Evolutionary conservation across 108 stramenopile species (phyloP), one percentile per base, ranked within the genome.

Genomic region (Schizochytrium sp.): DNA sequence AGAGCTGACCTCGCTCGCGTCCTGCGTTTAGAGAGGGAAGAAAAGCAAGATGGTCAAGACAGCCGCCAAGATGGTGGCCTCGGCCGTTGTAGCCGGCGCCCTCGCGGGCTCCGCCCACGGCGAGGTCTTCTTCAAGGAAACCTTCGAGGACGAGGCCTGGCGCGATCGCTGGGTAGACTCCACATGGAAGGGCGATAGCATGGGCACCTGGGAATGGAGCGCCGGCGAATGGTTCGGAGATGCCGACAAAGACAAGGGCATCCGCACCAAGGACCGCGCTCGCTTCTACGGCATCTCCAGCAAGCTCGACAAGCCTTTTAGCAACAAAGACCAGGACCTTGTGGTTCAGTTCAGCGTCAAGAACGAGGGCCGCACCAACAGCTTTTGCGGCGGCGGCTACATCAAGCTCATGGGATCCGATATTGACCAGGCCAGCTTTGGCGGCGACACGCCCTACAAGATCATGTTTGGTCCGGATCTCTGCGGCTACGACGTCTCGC

Each of bases 401-500:
- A 96, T 99, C 94, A 99, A 99, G 92, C 94, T 98, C 69, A 89
- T 97, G n/a, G 94, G 95, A 23, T 95, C 95, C 28, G 96, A 95
- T 23, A 96, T 97, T 88, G 95, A 96, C 72, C 59, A 95, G 25
- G 93, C 88, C 72, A 94, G 92, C 34, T 99, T 99, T 93, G 98
- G 98, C 44, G 99, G 99, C 5, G 98, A 99, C 60, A 97, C 98
- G 12, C 97, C 96, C 10, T 99, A 99, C 90, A 94, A 93, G 58
- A 93, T 99, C 92, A 99, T 99, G 99, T 99, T 99, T 91, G 99
- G 99, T 72, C 99, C 99, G 12, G 99, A 99, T 89, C 95, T 98
- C 72, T 99, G 99, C 90, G 99, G 99, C 60, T 92, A 93, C 87
- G 91, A 93, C 91, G 98, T 96, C 93, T 95, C 96, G 72, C 93